Base-by-base conservation (phyloP, 2,329 filamentous ascomycete species). In the Mariannaea sp. region DNA sequence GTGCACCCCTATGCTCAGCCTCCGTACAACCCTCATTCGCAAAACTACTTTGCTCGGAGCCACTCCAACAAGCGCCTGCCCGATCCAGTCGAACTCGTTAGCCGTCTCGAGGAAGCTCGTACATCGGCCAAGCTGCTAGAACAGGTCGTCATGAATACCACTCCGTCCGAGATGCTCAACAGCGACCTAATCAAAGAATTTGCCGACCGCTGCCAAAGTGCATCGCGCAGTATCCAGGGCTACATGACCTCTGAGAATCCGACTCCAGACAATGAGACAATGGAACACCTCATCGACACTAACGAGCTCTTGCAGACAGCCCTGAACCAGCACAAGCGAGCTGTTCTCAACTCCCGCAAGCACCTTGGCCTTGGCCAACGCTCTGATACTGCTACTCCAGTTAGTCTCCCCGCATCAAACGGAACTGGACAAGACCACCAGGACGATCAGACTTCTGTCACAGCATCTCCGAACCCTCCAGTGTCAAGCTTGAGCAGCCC, bases 131-230 rank as follows among this genome's bases (percentile, higher is more conserved):
- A 92, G 70, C 84, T 99, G 5, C 83, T 99, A n/a, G 83, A 90
- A 46, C 93, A 99, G 72, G 87, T 97, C 6, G 86, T 96, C 14
- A 89, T 93, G 72, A 92, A 89, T 52, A 96, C 92, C 0, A 85
- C 91, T 0, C 80, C 88, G 0, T 75, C 80, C 12, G 92, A 96
- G 68, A 77, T 97, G 19, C 79, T 92, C 16, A 73, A 79, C 48
- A 93, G 95, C 67, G 93, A 97, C n/a, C 80, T 99, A 46, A 86
- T 97, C 70, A 89, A 87, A 68, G 94, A 99, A 74, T 97, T 99
- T 69, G 85, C 87, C 41, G 88, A 94, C 63, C 87, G 94, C 19
- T 97, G 93, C 68, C 85, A 87, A 58, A 83, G 85, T 49, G 93
- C 93, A 4, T 87, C 89, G 46, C 82, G 87, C 48, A 90, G 88